A percentile compares a stretch with the other conserved stretches of the same genome.
phyloP scores from a whole-genome alignment of 2,329 filamentous ascomycete species.

The Cladosporium sp. region DNA sequence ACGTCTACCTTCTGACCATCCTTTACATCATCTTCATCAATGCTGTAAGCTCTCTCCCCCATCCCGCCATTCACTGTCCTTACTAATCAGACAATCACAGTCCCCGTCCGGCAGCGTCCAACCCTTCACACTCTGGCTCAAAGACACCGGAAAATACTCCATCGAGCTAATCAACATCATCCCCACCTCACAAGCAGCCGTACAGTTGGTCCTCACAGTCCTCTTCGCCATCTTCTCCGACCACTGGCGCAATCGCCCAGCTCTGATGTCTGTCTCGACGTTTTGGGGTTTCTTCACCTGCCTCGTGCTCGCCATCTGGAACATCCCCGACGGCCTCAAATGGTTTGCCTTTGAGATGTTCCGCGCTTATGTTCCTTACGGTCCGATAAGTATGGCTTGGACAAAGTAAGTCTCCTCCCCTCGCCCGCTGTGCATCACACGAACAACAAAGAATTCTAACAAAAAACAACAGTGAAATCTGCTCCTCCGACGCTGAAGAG shows the following conservation, averaged over 20 bases:
- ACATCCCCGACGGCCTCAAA: conserved; percentile 27
- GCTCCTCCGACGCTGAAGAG: conserved; percentile 57
- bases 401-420: conserved; percentile 19
- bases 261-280: conserved; percentile 54
- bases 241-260: conserved; percentile 54
- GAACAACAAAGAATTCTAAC: background rate
- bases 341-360: conserved; percentile 32
- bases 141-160: conserved; percentile 39
- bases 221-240: conserved; percentile 64
- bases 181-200: conserved; percentile 46
- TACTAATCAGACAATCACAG: conserved; percentile 30
- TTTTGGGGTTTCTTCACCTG: conserved; percentile 41
- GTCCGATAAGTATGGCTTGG: conserved; percentile 37
- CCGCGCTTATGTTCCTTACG: conserved; percentile 28
- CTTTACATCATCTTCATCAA: conserved; percentile 64
- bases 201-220: conserved; percentile 56
- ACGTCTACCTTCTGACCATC: conserved; percentile 55
- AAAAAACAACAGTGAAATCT: conserved; percentile 40
- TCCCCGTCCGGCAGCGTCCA: conserved; percentile 10
- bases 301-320: conserved; percentile 46
- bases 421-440: background rate
- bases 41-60: conserved; percentile 35
- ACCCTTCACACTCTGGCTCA: conserved; percentile 35
- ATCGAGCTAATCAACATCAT: conserved; percentile 54
- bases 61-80: conserved; percentile 52